Conservation (phyloP, 257 asterid genomes). For the Capsicum rhomboideum region DNA sequence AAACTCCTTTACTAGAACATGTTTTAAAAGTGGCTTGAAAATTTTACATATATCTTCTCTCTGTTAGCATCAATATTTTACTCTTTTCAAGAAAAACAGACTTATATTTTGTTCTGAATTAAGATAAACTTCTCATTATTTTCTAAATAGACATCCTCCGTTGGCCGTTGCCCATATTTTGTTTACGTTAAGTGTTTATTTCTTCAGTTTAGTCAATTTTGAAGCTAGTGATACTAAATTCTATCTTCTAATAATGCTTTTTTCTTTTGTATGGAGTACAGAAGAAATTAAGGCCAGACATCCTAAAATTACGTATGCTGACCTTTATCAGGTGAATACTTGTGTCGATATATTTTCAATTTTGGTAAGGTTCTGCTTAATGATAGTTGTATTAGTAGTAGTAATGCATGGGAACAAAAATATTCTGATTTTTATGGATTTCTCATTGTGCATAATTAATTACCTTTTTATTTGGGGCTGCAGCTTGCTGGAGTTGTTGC, state of each 20-base stretch:
- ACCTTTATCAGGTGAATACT: conserved; percentile 72
- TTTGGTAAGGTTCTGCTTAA: background rate
- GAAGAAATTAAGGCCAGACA: conserved; percentile 66
- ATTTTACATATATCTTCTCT: too few relatives aligned
- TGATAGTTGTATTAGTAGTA: background rate
- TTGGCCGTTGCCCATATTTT: background rate
- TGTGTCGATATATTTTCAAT: background rate
- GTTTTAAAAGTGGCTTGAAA: too few relatives aligned
- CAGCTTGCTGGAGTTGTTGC: conserved; percentile 94
- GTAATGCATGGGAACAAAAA: background rate
- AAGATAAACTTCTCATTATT: background rate
- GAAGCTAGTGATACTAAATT: background rate
- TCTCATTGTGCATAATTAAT: background rate
- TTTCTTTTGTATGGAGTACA: conserved; percentile 25
- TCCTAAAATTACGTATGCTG: conserved; percentile 74
- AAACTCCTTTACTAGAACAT: background rate
- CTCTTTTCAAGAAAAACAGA: too few relatives aligned
- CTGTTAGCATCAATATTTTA: too few relatives aligned
- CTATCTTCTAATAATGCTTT: background rate
- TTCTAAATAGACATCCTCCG: background rate
- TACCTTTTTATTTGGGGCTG: conserved; percentile 2
- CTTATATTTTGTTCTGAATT: background rate
- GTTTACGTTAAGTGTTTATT: background rate
- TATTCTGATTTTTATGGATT: background rate
- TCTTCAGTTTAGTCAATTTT: background rate